Evolutionary conservation across 139 green algal species (phyloP).

Genomic region (Haematococcus lacustris): DNA sequence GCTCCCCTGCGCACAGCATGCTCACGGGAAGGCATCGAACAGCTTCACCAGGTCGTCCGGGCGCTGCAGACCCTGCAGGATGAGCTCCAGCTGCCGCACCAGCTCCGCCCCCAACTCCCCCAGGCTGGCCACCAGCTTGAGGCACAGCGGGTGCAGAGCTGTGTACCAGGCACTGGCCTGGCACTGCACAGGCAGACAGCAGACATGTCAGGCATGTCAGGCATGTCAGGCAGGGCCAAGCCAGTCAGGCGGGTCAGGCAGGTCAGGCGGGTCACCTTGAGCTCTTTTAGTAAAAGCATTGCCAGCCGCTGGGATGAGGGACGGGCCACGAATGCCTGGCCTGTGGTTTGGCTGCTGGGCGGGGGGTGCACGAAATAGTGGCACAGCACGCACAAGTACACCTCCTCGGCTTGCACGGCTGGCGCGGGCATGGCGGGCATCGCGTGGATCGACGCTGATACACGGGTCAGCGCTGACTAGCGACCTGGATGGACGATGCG

Average conservation of each 20-base stretch:
- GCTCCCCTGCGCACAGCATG: background rate
- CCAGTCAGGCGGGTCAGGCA: background rate
- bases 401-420: constrained; percentile 15
- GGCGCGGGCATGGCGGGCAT: background rate
- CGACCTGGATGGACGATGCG: too few relatives aligned
- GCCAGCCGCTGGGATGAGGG: constrained; percentile 9
- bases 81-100: constrained; percentile 14
- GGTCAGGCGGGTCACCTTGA: constrained; percentile 9
- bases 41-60: constrained; percentile 9
- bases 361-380: constrained; percentile 27
- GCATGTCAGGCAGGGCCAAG: background rate
- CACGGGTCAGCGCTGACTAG: too few relatives aligned
- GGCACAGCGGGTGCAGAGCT: constrained; percentile 9
- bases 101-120: constrained; percentile 8
- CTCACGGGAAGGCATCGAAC: constrained; percentile 8
- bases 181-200: background rate
- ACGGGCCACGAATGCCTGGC: background rate
- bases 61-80: constrained; percentile 11
- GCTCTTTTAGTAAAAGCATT: constrained; percentile 18
- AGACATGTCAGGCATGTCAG: background rate
- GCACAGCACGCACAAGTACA: constrained; percentile 20
- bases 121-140: constrained; percentile 7
- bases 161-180: background rate
- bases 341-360: background rate
- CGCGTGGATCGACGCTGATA: too few relatives aligned